Conservation (phyloP, 768 basidiomycete species). For the Basidioascus undulatus region DNA sequence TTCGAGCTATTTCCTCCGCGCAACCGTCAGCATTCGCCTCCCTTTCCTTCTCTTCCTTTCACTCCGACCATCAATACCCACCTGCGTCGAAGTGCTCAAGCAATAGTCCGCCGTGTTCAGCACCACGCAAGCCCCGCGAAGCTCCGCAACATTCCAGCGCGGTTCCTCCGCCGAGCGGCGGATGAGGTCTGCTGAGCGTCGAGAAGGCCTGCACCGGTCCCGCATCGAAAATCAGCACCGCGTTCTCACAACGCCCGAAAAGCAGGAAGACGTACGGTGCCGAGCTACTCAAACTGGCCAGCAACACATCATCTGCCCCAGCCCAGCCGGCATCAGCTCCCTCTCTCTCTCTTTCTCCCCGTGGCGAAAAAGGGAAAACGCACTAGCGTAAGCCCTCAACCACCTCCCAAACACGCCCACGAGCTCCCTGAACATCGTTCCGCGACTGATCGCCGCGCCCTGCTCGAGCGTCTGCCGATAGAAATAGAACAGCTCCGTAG, state of each 20-base stretch:
- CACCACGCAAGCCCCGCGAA: conserved; percentile 63
- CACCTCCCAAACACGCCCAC: conserved; percentile 71
- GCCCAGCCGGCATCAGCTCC: conserved; percentile 3
- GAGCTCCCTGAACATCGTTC: conserved; percentile 59
- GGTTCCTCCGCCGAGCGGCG: no score
- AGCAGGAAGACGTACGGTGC: no score
- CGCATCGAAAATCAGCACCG: no score
- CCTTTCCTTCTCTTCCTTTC: no score
- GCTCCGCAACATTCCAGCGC: conserved; percentile 42
- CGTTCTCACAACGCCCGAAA: no score
- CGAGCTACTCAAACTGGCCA: conserved; percentile 47
- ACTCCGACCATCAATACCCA: no score
- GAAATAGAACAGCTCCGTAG: conserved; percentile 91
- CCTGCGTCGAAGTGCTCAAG: conserved; percentile 70
- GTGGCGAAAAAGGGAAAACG: no score
- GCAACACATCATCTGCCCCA: conserved; percentile 60
- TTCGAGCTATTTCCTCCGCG: no score
- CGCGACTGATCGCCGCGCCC: conserved; percentile 70
- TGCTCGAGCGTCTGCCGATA: conserved; percentile 87
- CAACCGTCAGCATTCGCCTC: no score
- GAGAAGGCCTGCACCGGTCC: no score
- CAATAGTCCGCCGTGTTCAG: conserved; percentile 98
- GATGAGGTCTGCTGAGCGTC: no score
- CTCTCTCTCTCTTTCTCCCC: no score
- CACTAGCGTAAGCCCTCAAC: conserved; percentile 78